These are phyloP conservation scores for Handroanthus guayacan DNA, from an alignment of 257 asterid species.

Conservation along the genomic window DNA sequence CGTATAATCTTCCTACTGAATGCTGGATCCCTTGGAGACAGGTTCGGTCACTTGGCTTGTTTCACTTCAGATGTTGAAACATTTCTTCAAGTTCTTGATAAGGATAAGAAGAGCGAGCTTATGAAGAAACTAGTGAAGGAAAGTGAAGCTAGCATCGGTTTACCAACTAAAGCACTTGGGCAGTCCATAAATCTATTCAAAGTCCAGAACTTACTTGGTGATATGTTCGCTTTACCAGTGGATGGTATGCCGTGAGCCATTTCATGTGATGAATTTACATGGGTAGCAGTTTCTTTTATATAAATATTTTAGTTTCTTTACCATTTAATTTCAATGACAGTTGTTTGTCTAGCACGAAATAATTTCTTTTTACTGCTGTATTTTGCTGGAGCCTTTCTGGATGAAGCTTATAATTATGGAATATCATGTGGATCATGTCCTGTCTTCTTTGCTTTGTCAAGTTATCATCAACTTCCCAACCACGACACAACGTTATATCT, in stretches of 20 bases:
- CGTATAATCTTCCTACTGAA: constrained; percentile 29
- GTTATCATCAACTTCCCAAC: constrained; percentile 12
- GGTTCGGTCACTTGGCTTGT: constrained; percentile 97
- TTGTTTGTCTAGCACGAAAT: constrained; percentile 7
- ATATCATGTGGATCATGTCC: constrained; percentile 16
- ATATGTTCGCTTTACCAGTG: constrained; percentile 61
- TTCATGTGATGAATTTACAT: constrained; percentile 33
- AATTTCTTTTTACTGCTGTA: constrained; percentile 3
- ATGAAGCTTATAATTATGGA: constrained; percentile 25
- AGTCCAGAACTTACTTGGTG: constrained; percentile 66
- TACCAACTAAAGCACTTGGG: constrained; percentile 77
- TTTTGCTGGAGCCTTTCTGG: constrained; percentile 12
- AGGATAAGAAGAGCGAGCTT: constrained; percentile 54
- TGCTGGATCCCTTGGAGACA: constrained; percentile 44
- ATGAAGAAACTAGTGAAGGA: constrained; percentile 61
- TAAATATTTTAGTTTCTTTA: neutral
- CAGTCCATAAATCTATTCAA: constrained; percentile 73
- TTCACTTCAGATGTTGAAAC: constrained; percentile 76
- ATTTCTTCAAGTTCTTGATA: constrained; percentile 72
- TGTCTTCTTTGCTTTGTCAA: constrained; percentile 3
- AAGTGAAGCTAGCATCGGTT: constrained; percentile 46
- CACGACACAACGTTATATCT: neutral
- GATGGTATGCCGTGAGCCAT: constrained; percentile 54
- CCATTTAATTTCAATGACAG: constrained; percentile 14
- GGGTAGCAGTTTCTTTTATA: constrained; percentile 25